phyloP scores from a whole-genome alignment of 257 asterid genomes.

The Lantana camara region DNA sequence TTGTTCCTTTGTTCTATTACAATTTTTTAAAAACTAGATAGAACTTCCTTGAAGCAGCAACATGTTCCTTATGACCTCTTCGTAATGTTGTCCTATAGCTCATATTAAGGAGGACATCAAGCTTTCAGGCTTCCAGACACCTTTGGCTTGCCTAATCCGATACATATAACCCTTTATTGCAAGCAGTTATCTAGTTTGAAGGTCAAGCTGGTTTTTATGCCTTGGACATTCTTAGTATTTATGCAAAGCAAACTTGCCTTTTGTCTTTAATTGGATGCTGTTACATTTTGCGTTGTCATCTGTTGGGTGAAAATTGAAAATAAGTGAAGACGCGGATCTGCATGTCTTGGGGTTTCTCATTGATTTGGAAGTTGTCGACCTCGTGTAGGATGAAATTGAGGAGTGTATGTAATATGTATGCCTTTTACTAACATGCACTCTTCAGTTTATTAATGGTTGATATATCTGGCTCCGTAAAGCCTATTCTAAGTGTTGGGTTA shows the following conservation, averaged over 20 bases:
- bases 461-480: neutral
- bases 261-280: conserved; percentile 18
- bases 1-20: neutral
- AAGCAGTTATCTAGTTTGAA: neutral
- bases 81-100: neutral
- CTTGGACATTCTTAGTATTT: too few species aligned
- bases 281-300: conserved; percentile 6
- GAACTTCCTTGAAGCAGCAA: conserved; percentile 2
- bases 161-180: neutral
- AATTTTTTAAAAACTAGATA: neutral
- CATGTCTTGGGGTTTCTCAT: neutral
- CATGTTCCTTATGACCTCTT: neutral
- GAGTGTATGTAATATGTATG: too few species aligned
- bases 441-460: conserved; percentile 4
- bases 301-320: conserved; percentile 10
- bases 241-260: neutral
- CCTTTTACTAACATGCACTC: too few species aligned
- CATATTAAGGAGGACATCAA: conserved; percentile 1
- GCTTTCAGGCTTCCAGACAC: neutral
- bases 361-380: conserved; percentile 4
- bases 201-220: conserved; percentile 1
- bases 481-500: neutral
- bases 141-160: neutral
- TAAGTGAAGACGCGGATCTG: neutral
- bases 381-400: conserved; percentile 4